These are phyloP conservation scores for Isabelozyma heimii DNA, from an alignment of 805 yeast species.

Conservation along the genomic window DNA sequence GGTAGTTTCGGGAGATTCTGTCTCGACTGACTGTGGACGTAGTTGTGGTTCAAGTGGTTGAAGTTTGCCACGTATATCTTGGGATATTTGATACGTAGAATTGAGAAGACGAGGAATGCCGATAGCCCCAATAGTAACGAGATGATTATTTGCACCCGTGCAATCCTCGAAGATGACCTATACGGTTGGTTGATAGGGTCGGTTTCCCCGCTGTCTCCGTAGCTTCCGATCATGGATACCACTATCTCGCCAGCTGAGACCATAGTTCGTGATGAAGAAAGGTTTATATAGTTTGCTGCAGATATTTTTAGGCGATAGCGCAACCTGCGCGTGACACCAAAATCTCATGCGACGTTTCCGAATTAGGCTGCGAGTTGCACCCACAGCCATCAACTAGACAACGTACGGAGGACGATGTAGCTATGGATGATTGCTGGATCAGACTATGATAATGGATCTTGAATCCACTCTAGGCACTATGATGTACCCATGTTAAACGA, in stretches of 20 bases:
- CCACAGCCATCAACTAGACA: too few species aligned
- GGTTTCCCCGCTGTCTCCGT: background rate
- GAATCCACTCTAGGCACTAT: too few species aligned
- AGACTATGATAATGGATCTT: too few species aligned
- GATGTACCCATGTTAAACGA: too few species aligned
- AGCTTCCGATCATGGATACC: background rate
- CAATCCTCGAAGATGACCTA: slow-evolving; percentile 46
- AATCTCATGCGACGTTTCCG: too few species aligned
- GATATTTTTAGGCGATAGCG: background rate
- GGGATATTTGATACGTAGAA: slow-evolving; percentile 72
- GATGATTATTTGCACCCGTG: slow-evolving; percentile 72
- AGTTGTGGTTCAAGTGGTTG: slow-evolving; percentile 42
- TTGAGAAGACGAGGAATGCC: slow-evolving; percentile 68
- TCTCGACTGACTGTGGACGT: slow-evolving; percentile 42
- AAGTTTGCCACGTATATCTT: slow-evolving; percentile 81
- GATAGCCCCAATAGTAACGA: slow-evolving; percentile 66
- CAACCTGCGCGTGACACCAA: background rate
- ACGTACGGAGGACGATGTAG: too few species aligned
- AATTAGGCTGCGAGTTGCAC: too few species aligned
- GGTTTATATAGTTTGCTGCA: background rate
- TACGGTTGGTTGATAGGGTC: background rate
- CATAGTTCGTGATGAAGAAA: background rate
- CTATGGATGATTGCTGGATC: too few species aligned
- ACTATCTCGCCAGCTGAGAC: background rate
- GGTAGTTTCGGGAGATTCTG: slow-evolving; percentile 61